Conservation (phyloP, 2,329 filamentous ascomycete genomes). For the Endocalyx cinctus region DNA sequence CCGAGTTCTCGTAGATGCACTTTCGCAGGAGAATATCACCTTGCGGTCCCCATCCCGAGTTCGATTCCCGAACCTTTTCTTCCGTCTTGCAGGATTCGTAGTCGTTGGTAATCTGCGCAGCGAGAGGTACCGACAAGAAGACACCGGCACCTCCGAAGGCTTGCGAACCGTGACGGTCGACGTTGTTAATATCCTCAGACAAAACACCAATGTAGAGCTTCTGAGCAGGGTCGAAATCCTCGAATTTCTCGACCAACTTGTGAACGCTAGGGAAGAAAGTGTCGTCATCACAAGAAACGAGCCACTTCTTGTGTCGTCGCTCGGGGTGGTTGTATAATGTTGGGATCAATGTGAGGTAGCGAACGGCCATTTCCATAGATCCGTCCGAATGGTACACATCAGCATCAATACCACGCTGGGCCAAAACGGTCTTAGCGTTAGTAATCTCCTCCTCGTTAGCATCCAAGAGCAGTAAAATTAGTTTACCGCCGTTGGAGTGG, state of each 20-base stretch:
- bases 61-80: constrained; percentile 48
- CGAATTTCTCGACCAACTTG: constrained; percentile 45
- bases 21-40: constrained; percentile 59
- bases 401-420: constrained; percentile 48
- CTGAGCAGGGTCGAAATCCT: constrained; percentile 45
- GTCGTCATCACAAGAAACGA: constrained; percentile 60
- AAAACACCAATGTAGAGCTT: constrained; percentile 58
- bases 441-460: constrained; percentile 47
- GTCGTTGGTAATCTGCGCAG: constrained; percentile 39
- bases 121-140: constrained; percentile 52
- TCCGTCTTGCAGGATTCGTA: constrained; percentile 42
- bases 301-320: constrained; percentile 49
- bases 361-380: constrained; percentile 52
- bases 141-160: constrained; percentile 61
- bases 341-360: constrained; percentile 52
- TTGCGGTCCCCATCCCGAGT: constrained; percentile 55
- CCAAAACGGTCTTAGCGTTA: constrained; percentile 42
- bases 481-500: constrained; percentile 51
- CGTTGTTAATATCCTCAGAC: constrained; percentile 57
- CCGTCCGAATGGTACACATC: constrained; percentile 53
- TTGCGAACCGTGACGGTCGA: constrained; percentile 57
- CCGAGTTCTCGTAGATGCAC: constrained; percentile 60
- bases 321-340: constrained; percentile 49
- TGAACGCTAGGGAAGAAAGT: constrained; percentile 61
- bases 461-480: constrained; percentile 50